phyloP scores from a whole-genome alignment of 768 basidiomycete genomes.

The Termitomyces sp. region DNA sequence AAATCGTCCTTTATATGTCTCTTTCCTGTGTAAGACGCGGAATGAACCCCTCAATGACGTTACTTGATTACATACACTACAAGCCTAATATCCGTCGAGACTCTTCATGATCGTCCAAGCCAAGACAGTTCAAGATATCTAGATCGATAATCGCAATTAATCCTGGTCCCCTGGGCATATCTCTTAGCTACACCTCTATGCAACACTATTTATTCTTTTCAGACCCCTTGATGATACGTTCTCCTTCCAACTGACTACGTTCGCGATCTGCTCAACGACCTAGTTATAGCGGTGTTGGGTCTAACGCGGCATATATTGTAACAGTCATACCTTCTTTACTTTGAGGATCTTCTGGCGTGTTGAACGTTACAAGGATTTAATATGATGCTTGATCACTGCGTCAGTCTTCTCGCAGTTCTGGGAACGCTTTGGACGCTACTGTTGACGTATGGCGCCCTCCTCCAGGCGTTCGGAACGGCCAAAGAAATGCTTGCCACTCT shows the following conservation, averaged over 20 bases:
- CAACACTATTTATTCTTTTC: slow-evolving; percentile 36
- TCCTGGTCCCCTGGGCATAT: slow-evolving; percentile 36
- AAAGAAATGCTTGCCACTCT: neutral
- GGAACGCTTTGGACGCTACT: slow-evolving; percentile 5
- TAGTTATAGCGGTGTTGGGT: slow-evolving; percentile 37
- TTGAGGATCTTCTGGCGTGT: slow-evolving; percentile 21
- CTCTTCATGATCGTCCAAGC: neutral
- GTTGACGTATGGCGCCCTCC: slow-evolving; percentile 23
- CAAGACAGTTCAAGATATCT: slow-evolving; percentile 28
- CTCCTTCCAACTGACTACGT: neutral
- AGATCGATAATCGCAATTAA: slow-evolving; percentile 37
- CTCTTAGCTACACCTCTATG: slow-evolving; percentile 38
- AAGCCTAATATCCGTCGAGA: neutral
- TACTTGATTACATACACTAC: neutral
- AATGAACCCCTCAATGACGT: neutral
- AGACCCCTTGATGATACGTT: slow-evolving; percentile 29
- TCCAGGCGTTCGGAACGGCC: slow-evolving; percentile 15
- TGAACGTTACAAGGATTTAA: neutral
- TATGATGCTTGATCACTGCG: neutral
- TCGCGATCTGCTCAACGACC: neutral
- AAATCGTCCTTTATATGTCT: neutral
- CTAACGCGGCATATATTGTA: neutral
- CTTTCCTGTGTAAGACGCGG: neutral
- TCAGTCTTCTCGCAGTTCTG: neutral
- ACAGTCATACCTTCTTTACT: slow-evolving; percentile 11